Conservation (phyloP, 2,329 filamentous ascomycete species). For the Venturia oleaginea region DNA sequence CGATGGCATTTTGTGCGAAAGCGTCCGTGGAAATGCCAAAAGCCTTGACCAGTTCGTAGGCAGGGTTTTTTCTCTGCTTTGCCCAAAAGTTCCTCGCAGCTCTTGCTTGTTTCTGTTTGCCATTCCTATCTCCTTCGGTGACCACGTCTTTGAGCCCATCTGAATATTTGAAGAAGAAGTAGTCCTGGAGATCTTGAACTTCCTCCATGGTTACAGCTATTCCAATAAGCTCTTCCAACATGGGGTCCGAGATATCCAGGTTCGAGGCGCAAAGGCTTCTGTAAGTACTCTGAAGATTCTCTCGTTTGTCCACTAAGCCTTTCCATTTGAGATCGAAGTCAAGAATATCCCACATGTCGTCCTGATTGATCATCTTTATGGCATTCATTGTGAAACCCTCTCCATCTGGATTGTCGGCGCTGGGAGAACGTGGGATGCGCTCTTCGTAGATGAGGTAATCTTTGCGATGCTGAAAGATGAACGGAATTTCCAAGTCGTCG, state of each 20-base stretch:
- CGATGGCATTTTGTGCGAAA: slow-evolving; percentile 76
- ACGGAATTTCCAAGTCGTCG: slow-evolving; percentile 91
- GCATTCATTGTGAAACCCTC: slow-evolving; percentile 49
- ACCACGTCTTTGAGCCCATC: slow-evolving; percentile 73
- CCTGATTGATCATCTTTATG: slow-evolving; percentile 83
- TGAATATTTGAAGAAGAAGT: slow-evolving; percentile 88
- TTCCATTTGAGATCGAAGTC: slow-evolving; percentile 94
- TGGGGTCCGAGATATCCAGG: slow-evolving; percentile 54
- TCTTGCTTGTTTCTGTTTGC: slow-evolving; percentile 71
- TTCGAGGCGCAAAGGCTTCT: slow-evolving; percentile 55
- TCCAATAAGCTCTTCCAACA: slow-evolving; percentile 74
- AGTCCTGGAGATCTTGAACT: slow-evolving; percentile 92
- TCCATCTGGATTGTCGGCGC: slow-evolving; percentile 36
- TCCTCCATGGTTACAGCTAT: slow-evolving; percentile 84
- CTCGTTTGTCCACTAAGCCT: slow-evolving; percentile 84
- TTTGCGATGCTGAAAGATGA: slow-evolving; percentile 96
- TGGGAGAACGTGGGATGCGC: slow-evolving; percentile 41
- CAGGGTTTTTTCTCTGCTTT: slow-evolving; percentile 69
- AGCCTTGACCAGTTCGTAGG: slow-evolving; percentile 73
- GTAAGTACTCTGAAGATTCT: slow-evolving; percentile 70
- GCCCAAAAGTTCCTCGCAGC: slow-evolving; percentile 74
- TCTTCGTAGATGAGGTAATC: slow-evolving; percentile 90
- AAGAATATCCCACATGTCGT: slow-evolving; percentile 89
- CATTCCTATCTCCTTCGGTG: slow-evolving; percentile 51
- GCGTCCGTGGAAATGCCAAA: slow-evolving; percentile 86